Evolutionary conservation across 768 basidiomycete species (phyloP).

Genomic region (Rhodotorula diobovata): DNA sequence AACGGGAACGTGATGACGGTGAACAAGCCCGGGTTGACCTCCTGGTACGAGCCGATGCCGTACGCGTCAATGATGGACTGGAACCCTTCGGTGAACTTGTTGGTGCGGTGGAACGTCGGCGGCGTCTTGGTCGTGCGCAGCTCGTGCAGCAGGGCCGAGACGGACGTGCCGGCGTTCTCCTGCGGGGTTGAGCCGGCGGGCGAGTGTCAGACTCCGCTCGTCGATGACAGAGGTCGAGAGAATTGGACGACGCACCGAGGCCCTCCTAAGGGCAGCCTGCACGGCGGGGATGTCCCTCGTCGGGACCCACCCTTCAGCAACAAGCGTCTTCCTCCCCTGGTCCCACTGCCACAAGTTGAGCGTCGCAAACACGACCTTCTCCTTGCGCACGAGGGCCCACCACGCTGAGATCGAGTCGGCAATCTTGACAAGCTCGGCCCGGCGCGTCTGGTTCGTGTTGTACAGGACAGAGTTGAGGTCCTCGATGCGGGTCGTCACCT

Average conservation of each 20-base stretch:
- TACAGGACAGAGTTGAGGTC: constrained; percentile 83
- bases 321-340: constrained; percentile 82
- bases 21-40: constrained; percentile 93
- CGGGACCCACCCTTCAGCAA: constrained; percentile 97
- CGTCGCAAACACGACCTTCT: constrained; percentile 93
- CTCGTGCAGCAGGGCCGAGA: constrained; percentile 88
- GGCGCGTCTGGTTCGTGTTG: constrained; percentile 78
- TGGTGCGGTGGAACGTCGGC: constrained; percentile 89
- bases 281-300: constrained; percentile 82
- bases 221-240: background rate
- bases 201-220: background rate
- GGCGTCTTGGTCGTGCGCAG: constrained; percentile 78
- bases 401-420: constrained; percentile 81
- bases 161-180: constrained; percentile 86
- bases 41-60: constrained; percentile 88
- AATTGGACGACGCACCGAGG: constrained; percentile 57
- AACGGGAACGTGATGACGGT: constrained; percentile 66
- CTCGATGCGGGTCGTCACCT: constrained; percentile 81
- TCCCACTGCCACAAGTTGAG: constrained; percentile 95
- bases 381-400: constrained; percentile 90
- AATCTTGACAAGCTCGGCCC: constrained; percentile 72
- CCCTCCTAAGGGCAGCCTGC: constrained; percentile 79
- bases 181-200: constrained; percentile 35
- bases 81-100: constrained; percentile 94
- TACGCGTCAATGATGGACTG: constrained; percentile 98